Evolutionary conservation across 345 rosid species (phyloP).

Genomic region (Aethionema arabicum): DNA sequence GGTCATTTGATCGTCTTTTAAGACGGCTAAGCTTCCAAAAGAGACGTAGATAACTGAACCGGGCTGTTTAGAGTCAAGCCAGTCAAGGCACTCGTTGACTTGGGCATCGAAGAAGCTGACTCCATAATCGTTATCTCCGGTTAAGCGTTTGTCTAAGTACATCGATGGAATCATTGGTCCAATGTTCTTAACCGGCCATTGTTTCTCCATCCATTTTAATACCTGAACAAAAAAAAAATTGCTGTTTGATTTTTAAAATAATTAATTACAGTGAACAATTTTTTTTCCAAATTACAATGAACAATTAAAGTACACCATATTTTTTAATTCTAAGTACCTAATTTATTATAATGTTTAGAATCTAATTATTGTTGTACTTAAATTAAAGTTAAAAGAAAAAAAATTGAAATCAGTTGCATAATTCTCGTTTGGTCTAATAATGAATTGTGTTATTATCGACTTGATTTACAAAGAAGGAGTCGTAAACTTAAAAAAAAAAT

Average conservation of each 20-base stretch:
- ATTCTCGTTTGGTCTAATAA: no score
- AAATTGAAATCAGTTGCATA: no score
- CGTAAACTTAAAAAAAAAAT: background rate
- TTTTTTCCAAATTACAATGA: no score
- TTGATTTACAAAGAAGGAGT: background rate
- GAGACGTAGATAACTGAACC: slow-evolving; percentile 50
- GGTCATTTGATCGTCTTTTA: slow-evolving; percentile 49
- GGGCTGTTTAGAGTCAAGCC: slow-evolving; percentile 50
- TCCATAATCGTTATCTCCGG: slow-evolving; percentile 50
- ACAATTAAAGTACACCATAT: no score
- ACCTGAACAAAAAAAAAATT: no score
- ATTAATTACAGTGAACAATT: no score
- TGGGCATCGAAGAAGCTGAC: slow-evolving; percentile 49
- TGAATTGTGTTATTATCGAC: no score
- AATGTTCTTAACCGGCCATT: slow-evolving; percentile 41
- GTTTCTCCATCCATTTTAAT: slow-evolving; percentile 45
- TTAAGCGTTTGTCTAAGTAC: slow-evolving; percentile 49
- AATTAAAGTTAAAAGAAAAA: no score
- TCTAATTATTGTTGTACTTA: no score
- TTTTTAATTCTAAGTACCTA: no score
- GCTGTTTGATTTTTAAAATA: no score
- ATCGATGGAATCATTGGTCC: slow-evolving; percentile 58
- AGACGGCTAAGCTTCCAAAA: slow-evolving; percentile 49
- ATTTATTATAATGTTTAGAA: no score
- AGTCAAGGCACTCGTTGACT: slow-evolving; percentile 37